Percentiles rank a stretch among this genome's conserved stretches.
phyloP scores from a whole-genome alignment of 371 early-diverging fungal genomes.

The Blakeslea trispora region DNA sequence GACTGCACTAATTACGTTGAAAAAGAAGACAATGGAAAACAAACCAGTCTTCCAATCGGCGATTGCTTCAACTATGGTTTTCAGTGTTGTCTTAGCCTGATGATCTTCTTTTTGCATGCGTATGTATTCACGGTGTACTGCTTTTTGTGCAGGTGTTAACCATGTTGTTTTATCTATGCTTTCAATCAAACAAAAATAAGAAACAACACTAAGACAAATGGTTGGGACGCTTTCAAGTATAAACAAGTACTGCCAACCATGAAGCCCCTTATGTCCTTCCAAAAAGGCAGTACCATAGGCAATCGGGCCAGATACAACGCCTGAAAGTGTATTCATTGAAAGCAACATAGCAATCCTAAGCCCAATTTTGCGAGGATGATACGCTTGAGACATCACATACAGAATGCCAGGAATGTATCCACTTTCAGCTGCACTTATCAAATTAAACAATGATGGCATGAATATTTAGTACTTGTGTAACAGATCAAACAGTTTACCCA shows the following conservation, averaged over 20 bases:
- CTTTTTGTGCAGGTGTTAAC: constrained; percentile 36
- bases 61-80: constrained; percentile 13
- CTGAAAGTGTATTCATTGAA: constrained; percentile 28
- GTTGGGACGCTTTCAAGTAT: constrained; percentile 45
- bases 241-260: constrained; percentile 51
- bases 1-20: constrained; percentile 22
- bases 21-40: constrained; percentile 19
- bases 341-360: constrained; percentile 29
- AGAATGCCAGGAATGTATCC: constrained; percentile 39
- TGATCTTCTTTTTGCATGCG: background rate
- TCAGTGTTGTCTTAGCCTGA: constrained; percentile 7
- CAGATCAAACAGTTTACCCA: constrained; percentile 25
- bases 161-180: constrained; percentile 26
- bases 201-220: constrained; percentile 32
- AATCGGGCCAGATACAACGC: constrained; percentile 35
- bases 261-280: constrained; percentile 34
- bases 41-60: constrained; percentile 27
- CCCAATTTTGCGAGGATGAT: constrained; percentile 27
- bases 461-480: no score
- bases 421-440: constrained; percentile 31
- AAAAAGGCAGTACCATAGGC: constrained; percentile 39
- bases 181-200: constrained; percentile 37
- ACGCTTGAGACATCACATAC: constrained; percentile 30
- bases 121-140: constrained; percentile 16
- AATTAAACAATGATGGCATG: no score